Base-by-base conservation (phyloP, 2,329 filamentous ascomycete species). In the Alternaria viburni region DNA sequence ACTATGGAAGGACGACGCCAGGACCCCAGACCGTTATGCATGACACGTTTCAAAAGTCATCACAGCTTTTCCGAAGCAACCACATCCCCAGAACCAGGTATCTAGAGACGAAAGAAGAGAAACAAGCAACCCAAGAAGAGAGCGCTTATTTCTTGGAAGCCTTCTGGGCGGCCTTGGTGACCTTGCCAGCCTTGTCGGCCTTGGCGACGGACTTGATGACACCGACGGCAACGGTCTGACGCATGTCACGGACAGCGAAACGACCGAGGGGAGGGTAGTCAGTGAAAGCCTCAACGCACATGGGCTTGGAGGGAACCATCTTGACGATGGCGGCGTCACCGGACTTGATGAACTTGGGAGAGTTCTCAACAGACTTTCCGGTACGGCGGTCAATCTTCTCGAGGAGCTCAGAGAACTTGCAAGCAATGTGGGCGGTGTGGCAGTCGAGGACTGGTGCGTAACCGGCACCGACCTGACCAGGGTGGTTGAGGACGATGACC, bases 331-430 rank as follows among this genome's bases (percentile, higher is more conserved):
- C 95, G 77, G 96, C 95, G 85, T 99, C 96, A 91, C 96, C 96
- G 81, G 95, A 97, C 93, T 99, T 99, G 93, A 99, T 94, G 91
- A 97, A 98, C 92, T 99, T 99, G 87, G 96, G 96, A 81, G 82
- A 83, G 84, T 87, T 82, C 87, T 99, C 96, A 81, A 93, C 89
- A 76, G 94, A 92, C 91, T 99, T 99, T 85, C 96, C 96, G 83
- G 96, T 97, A 93, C 96, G 96, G 87, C 96, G 94, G 85, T 99
- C 96, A 81, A 99, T 99, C 95, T 99, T 99, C 93, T 98, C 93
- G 76, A 95, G 88, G 81, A 99, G 91, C 92, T 98, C 96, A 80
- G 93, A 85, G 90, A 99, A 99, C 93, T 98, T 98, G 96, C 96
- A 99, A 81, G 96, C 96, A 90, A 99, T 99, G 91, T 99, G 96